Base-by-base conservation (phyloP, 345 rosid species). In the Gossypioides kirkii region DNA sequence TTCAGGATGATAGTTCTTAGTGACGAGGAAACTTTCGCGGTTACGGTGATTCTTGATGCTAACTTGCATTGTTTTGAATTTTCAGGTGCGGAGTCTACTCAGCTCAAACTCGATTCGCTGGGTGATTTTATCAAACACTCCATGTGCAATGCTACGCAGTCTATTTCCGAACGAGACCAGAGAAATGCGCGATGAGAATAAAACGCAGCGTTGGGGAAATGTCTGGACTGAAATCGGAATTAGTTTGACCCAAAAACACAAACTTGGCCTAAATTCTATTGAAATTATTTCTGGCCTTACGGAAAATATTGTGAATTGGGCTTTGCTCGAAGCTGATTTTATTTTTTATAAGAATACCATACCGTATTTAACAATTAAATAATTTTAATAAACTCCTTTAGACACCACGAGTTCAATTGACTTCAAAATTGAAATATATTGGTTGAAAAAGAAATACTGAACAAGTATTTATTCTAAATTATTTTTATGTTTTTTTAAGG, bases 1-100 rank as follows among this genome's bases (percentile, higher is more conserved):
- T 63, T 50, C 7, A 50, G 10, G 66, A 78, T 42, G 60, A 74
- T 66, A 72, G 16, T 20, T 66, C 25, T 49, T 65, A 81, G 71
- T 5, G 71, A 36, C 16, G 71, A 61, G 10, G 62, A 50, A 26
- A 41, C 14, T 42, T 36, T 42, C 9, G 56, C 9, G 16, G 73
- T 16, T 74, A 58, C 53, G 3, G 43, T 10, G 0, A 28, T n/a
- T 8, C 80, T 62, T 28, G 77, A 66, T 5, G 71, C 45, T 10
- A 80, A 46, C 5, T 14, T 66, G 71, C 83, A 58, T 25, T 5
- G 8, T 58, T 20, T 52, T 58, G 43, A 59, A 9, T 20, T 42
- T 68, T 68, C 58, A 50, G 67, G 7, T 32, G 38, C 61, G 14
- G 61, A 10, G 18, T 32, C 72, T 26, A 50, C 59, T 50, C 42